Evolutionary conservation across 2,329 filamentous ascomycete species (phyloP).

Genomic region (Atkinsonella texensis): DNA sequence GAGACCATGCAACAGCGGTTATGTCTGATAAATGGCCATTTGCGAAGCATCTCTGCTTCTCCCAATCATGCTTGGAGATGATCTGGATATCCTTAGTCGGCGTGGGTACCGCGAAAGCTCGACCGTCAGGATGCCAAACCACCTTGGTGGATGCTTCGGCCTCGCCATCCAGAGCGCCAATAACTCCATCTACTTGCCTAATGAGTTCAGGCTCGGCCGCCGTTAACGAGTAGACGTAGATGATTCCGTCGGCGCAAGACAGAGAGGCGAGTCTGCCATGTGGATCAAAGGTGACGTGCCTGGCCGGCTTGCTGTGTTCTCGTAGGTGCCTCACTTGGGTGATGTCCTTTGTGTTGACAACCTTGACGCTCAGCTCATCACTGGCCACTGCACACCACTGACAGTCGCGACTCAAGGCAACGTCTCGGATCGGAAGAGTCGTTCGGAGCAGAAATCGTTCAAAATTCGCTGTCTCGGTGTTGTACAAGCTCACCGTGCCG

Average conservation of each 20-base stretch:
- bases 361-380: conserved; percentile 84
- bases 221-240: conserved; percentile 81
- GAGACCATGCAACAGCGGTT: conserved; percentile 83
- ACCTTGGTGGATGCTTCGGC: conserved; percentile 59
- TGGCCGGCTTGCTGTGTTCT: conserved; percentile 78
- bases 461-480: conserved; percentile 60
- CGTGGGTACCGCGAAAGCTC: conserved; percentile 78
- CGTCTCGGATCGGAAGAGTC: conserved; percentile 75
- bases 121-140: conserved; percentile 89
- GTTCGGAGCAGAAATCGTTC: conserved; percentile 74
- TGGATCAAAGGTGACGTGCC: conserved; percentile 81
- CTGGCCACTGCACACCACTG: conserved; percentile 93
- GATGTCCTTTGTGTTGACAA: conserved; percentile 74
- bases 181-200: conserved; percentile 74
- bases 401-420: conserved; percentile 68
- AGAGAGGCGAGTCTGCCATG: conserved; percentile 64
- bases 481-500: conserved; percentile 90
- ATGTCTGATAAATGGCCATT: conserved; percentile 75
- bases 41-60: conserved; percentile 67
- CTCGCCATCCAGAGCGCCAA: conserved; percentile 66
- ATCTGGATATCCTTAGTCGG: conserved; percentile 74
- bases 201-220: conserved; percentile 71
- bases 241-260: conserved; percentile 75
- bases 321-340: conserved; percentile 64
- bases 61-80: conserved; percentile 82